Base-by-base conservation (phyloP, 441 rosid genomes). In the Dalechampia spathulata region DNA sequence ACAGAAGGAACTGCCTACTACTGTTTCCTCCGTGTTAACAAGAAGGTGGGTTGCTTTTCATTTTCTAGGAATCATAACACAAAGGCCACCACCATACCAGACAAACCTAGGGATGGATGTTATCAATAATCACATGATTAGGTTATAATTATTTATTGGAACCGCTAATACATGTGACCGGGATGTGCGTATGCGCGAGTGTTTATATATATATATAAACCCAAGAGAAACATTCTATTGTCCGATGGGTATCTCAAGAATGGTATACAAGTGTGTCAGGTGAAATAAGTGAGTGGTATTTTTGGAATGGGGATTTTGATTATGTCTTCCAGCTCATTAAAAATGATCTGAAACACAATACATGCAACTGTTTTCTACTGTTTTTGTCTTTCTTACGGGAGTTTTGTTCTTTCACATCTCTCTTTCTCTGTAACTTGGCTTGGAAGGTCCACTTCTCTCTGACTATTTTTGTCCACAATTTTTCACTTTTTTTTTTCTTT, bases 401-500 rank as follows among this genome's bases (percentile, higher is more conserved):
- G 43, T 55, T 52, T 61, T 48, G 58, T 61, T 45, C 28, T 52
- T 62, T 55, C 52, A 37, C 59, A 27, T 19, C 50, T 14, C 19
- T 20, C 37, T 1, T 23, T 39, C 25, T 27, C 8, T 41, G 53
- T 41, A 12, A 21, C 39, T n/a, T 32, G 32, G 49, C 58, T 54
- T 43, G 63, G 50, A 51, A 62, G 66, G 69, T 69, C 72, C 77
- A 58, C 69, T 36, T 65, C 66, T 62, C 74, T 30, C 39, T 51
- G 57, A 41, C 52, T 42, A 23, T 55, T 37, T 61, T 53, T 58
- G 13, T 55, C 40, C n/a, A 14, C 59, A 34, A 43, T n/a, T 9
- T 0, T 15, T 13, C 6, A 25, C 4, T 28, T 28, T 28, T 56
- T 7, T 30, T 44, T 12, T 30, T 15, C 19, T 36, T 21, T 20